phyloP scores from a whole-genome alignment of 2,329 filamentous ascomycete species.

The Stenocarpella maydis region DNA sequence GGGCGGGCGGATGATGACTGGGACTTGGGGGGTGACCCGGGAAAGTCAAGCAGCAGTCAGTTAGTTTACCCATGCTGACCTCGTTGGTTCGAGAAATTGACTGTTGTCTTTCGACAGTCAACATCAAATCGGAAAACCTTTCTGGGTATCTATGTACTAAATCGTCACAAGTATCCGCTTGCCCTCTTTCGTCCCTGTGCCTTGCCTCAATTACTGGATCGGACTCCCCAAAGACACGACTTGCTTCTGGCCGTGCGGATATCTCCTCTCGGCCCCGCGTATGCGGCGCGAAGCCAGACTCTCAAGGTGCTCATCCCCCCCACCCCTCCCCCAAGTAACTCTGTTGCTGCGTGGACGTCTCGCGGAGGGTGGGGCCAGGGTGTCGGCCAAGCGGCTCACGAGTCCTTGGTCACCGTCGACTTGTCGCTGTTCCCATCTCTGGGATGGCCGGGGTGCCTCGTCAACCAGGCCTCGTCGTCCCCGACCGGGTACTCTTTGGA shows the following conservation, averaged over 20 bases:
- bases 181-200: background rate
- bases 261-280: constrained; percentile 10
- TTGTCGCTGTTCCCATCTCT: constrained; percentile 10
- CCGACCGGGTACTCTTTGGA: background rate
- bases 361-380: background rate
- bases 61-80: background rate
- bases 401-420: background rate
- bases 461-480: constrained; percentile 30
- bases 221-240: background rate
- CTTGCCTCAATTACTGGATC: background rate
- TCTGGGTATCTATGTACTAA: constrained; percentile 21
- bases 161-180: background rate
- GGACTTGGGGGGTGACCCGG: background rate
- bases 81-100: too few relatives aligned
- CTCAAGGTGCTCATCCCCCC: background rate
- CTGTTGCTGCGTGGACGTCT: constrained; percentile 3
- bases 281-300: background rate
- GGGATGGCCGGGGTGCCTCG: constrained; percentile 23
- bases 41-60: background rate
- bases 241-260: background rate
- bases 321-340: too few relatives aligned
- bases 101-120: background rate
- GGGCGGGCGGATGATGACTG: background rate
- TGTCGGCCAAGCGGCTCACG: background rate
- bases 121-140: background rate